phyloP scores from a whole-genome alignment of 73 alveolate genomes.

The Tetrahymena borealis region DNA sequence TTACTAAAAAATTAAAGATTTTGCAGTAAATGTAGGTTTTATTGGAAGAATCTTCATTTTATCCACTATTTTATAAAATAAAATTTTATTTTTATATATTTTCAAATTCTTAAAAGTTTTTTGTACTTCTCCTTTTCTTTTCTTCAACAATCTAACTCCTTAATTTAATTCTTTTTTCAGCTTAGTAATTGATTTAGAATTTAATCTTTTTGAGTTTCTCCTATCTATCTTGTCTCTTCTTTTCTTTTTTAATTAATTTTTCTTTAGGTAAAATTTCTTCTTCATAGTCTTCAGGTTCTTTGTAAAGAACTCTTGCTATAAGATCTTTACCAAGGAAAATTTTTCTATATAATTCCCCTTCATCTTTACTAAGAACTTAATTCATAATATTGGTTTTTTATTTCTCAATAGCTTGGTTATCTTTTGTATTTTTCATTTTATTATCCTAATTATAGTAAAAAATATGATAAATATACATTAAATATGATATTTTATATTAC shows the following conservation, averaged over 20 bases:
- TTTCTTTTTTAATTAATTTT: neutral
- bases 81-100: no score
- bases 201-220: neutral
- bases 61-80: neutral
- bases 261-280: neutral
- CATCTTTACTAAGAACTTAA: neutral
- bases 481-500: neutral
- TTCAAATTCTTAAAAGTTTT: neutral
- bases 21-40: neutral
- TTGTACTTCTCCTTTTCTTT: neutral
- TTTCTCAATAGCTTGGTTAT: neutral
- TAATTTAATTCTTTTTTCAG: neutral
- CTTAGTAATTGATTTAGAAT: neutral
- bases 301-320: neutral
- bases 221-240: neutral
- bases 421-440: neutral
- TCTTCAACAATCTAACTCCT: neutral
- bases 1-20: neutral
- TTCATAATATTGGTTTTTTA: neutral
- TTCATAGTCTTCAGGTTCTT: neutral
- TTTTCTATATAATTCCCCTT: neutral
- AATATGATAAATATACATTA: neutral
- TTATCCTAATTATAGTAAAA: neutral
- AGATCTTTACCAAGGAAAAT: neutral
- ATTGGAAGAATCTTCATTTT: neutral